These are phyloP conservation scores for Boletus coccyginus DNA, from an alignment of 768 basidiomycete species.

Conservation along the genomic window DNA sequence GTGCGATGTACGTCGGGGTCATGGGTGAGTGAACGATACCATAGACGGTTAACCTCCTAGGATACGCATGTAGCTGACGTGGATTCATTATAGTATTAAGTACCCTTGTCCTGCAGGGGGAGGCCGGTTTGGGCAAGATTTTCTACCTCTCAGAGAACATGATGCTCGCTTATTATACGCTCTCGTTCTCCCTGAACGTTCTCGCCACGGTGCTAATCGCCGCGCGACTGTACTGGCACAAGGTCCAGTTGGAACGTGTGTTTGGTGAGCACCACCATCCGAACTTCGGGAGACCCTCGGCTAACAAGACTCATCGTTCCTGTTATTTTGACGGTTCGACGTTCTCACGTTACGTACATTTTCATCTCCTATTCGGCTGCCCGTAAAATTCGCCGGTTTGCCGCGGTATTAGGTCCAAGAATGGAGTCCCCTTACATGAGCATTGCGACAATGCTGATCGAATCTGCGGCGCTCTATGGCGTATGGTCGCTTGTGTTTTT, in stretches of 20 bases:
- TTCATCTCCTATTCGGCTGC: not conserved
- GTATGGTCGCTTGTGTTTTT: constrained; percentile 24
- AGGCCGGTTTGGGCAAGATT: constrained; percentile 15
- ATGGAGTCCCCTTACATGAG: constrained; percentile 21
- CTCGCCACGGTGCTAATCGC: constrained; percentile 23
- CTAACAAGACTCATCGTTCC: not conserved
- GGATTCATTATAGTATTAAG: constrained; percentile 16
- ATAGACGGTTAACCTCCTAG: not conserved
- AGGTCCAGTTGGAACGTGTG: constrained; percentile 19
- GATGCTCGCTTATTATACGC: constrained; percentile 21
- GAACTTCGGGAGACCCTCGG: not conserved
- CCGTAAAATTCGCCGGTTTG: not conserved
- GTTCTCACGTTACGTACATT: not conserved
- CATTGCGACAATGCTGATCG: constrained; percentile 22
- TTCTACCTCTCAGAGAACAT: constrained; percentile 23
- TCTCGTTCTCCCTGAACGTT: constrained; percentile 26
- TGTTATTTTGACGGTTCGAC: not conserved
- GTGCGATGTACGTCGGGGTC: constrained; percentile 24
- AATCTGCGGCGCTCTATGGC: constrained; percentile 25
- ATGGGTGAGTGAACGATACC: constrained; percentile 13
- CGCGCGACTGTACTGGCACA: constrained; percentile 24
- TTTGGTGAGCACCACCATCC: constrained; percentile 21
- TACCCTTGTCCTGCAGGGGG: constrained; percentile 15
- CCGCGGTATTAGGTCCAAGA: constrained; percentile 8
- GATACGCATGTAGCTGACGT: not conserved